A percentile compares a stretch with the other conserved stretches of the same genome.
Conservation (phyloP, 305 asterid genomes). For the Lippia alba region DNA sequence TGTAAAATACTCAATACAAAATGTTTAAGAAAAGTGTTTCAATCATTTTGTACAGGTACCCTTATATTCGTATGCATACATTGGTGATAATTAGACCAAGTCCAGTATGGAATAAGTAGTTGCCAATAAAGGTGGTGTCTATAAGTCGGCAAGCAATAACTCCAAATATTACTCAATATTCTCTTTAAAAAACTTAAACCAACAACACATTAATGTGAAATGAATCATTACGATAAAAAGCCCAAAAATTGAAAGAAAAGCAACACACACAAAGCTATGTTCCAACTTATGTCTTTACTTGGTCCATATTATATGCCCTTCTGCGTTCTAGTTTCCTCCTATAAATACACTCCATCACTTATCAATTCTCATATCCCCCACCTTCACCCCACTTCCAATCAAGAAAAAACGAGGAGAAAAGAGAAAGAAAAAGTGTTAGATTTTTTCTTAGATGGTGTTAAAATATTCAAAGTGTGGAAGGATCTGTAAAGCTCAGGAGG, state of each 20-base stretch:
- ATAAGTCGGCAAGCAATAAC: conserved; percentile 25
- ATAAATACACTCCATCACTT: conserved; percentile 43
- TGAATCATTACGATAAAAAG: conserved; percentile 23
- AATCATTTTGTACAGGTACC: too few species aligned
- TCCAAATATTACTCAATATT: not conserved
- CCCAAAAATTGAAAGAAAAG: conserved; percentile 11
- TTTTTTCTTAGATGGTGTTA: not conserved
- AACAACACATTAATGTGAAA: conserved; percentile 1
- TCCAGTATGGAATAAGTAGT: conserved; percentile 25
- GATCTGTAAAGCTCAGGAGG: conserved; percentile 96
- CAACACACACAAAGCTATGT: conserved; percentile 1
- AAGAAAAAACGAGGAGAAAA: not conserved
- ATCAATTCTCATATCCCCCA: conserved; percentile 27
- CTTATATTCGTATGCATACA: too few species aligned
- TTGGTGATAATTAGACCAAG: not conserved
- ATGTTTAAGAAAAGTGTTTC: too few species aligned
- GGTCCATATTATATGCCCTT: conserved; percentile 35
- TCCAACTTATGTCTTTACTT: conserved; percentile 34
- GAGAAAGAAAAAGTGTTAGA: not conserved
- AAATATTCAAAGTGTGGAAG: conserved; percentile 42
- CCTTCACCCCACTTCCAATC: conserved; percentile 2
- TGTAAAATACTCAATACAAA: too few species aligned
- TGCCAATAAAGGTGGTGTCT: conserved; percentile 20
- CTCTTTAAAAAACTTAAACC: not conserved
- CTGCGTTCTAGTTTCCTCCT: conserved; percentile 29